phyloP scores from a whole-genome alignment of 2,329 filamentous ascomycete species.

The Nemania diffusa region DNA sequence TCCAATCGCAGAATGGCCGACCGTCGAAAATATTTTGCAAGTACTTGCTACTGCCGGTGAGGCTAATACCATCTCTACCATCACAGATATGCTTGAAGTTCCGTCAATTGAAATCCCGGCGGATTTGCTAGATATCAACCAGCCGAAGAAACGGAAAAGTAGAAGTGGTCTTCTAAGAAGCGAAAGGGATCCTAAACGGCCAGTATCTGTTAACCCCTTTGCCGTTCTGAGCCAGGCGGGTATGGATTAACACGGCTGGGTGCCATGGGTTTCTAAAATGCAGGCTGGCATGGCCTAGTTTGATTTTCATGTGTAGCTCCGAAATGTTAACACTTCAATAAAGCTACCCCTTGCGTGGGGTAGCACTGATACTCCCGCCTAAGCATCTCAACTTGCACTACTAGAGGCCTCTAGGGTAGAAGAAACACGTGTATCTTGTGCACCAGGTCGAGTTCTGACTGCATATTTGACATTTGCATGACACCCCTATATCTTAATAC shows the following conservation, averaged over 20 bases:
- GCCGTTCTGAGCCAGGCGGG: constrained; percentile 38
- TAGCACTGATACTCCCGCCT: neutral
- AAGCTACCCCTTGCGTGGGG: neutral
- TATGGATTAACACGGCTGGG: constrained; percentile 17
- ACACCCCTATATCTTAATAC: too few relatives aligned
- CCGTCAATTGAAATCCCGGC: constrained; percentile 15
- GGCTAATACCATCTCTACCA: constrained; percentile 24
- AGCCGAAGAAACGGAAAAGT: constrained; percentile 32
- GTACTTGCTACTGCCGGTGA: constrained; percentile 32
- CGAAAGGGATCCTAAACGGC: constrained; percentile 22
- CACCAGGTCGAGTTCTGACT: too few relatives aligned
- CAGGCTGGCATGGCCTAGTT: too few relatives aligned
- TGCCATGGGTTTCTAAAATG: too few relatives aligned
- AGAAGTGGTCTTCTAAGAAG: constrained; percentile 18
- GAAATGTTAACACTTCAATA: neutral
- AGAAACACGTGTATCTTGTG: neutral
- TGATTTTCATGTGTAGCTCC: too few relatives aligned
- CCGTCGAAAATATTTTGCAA: constrained; percentile 37
- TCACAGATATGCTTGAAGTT: constrained; percentile 39
- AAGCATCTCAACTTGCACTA: neutral
- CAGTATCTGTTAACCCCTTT: constrained; percentile 41
- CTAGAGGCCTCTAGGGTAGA: neutral
- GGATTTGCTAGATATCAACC: neutral
- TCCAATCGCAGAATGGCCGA: constrained; percentile 44
- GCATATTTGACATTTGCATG: too few relatives aligned